phyloP scores from a whole-genome alignment of 2,329 filamentous ascomycete species.

The Venturia effusa region DNA sequence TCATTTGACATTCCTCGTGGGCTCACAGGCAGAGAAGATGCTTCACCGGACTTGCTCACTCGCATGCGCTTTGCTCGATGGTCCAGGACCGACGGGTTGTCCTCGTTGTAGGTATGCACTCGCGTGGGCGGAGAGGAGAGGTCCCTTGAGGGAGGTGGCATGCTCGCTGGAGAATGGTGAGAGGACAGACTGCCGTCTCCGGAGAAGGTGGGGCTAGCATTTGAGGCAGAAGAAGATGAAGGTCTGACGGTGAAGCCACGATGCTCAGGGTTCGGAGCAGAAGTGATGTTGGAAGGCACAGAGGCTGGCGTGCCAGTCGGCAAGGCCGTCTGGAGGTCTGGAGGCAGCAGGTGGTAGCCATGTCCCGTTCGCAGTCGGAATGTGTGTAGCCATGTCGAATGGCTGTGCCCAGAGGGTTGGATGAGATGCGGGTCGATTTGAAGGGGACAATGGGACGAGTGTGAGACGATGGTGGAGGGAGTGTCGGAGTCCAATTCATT shows the following conservation, averaged over 20 bases:
- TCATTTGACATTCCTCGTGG: background rate
- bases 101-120: constrained; percentile 6
- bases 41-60: constrained; percentile 18
- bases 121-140: constrained; percentile 2
- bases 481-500: too few species aligned
- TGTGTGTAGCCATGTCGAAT: constrained; percentile 6
- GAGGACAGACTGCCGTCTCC: background rate
- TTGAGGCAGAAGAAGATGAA: constrained; percentile 3
- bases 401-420: constrained; percentile 4
- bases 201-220: constrained; percentile 2
- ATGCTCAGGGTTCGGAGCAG: background rate
- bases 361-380: background rate
- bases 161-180: constrained; percentile 9
- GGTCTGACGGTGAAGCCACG: background rate
- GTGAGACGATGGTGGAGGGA: constrained; percentile 13
- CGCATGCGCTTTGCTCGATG: constrained; percentile 25
- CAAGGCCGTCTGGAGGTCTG: background rate
- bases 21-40: background rate
- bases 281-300: constrained; percentile 2
- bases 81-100: constrained; percentile 16
- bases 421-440: constrained; percentile 22
- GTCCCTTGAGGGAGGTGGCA: constrained; percentile 5
- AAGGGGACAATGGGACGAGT: constrained; percentile 16
- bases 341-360: background rate
- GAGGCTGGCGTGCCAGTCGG: background rate